Base-by-base conservation (phyloP, 441 rosid species). In the Gossypium davidsonii region DNA sequence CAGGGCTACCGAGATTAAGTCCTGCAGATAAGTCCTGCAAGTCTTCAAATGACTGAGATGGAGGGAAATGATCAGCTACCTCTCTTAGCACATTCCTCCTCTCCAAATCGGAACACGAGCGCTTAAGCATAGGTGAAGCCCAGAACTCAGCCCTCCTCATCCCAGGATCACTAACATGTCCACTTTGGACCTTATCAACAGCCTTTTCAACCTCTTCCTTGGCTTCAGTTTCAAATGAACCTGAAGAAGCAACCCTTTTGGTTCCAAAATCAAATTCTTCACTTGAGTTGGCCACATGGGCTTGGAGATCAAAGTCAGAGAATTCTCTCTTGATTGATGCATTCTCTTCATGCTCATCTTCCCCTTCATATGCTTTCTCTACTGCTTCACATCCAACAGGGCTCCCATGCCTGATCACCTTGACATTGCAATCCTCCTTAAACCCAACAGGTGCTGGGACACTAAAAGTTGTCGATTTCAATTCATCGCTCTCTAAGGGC, bases 81-180 rank as follows among this genome's bases (percentile, higher is more conserved):
- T 77, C 77, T 72, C 80, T 86, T 3, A 73, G 81, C 66, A 78
- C 77, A 70, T 81, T 75, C 71, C 87, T 59, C 0, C 83, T 79
- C 82, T 89, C 96, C 62, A 91, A 82, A 79, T 83, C 86, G 9
- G 98, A 94, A 81, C 99, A 94, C 1, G 99, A 92, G 63, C 93
- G 83, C 81, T 87, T 82, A 20, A 90, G 97, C 85, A 78, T 81
- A 7, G 96, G 94, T 3, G 97, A 86, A 76, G 82, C 83, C 90
- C 89, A 86, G 67, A 88, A 75, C 64, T 82, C 83, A 17, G 83
- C 79, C 77, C 76, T 92, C 34, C 87, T 79, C 61, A 79, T 78
- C 67, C 98, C 97, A 0, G 98, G 98, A 83, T 92, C 99, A 70
- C 98, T 94, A 52, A 88, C 80, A 80, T 92, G 94, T 6, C 96